Evolutionary conservation across 208 protist genomes (phyloP).

Genomic region (Wallacemonas sp.): DNA sequence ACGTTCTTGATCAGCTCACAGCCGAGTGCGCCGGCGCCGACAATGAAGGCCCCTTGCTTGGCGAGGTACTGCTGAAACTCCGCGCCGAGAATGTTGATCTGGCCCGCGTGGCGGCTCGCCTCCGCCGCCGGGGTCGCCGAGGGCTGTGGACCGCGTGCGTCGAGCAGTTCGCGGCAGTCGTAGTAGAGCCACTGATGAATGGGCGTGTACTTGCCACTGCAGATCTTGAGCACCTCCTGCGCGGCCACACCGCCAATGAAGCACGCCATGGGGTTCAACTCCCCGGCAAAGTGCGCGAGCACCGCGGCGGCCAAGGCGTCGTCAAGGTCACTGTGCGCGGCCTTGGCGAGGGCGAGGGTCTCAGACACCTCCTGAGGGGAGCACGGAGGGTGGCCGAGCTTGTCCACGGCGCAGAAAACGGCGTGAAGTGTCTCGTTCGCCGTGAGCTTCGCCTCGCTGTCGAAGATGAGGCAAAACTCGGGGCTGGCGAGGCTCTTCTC

Average conservation of each 20-base stretch:
- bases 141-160: slow-evolving; percentile 24
- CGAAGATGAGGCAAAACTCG: slow-evolving; percentile 72
- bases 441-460: slow-evolving; percentile 79
- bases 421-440: slow-evolving; percentile 74
- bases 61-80: slow-evolving; percentile 86
- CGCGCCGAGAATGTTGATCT: slow-evolving; percentile 96
- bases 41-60: slow-evolving; percentile 91
- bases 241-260: slow-evolving; percentile 95
- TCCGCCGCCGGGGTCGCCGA: slow-evolving; percentile 13
- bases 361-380: slow-evolving; percentile 37
- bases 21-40: slow-evolving; percentile 98
- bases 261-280: slow-evolving; percentile 92
- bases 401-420: slow-evolving; percentile 69
- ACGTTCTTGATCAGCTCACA: slow-evolving; percentile 99
- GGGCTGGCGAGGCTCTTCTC: slow-evolving; percentile 53
- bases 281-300: slow-evolving; percentile 65
- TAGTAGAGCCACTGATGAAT: slow-evolving; percentile 97
- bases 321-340: slow-evolving; percentile 26
- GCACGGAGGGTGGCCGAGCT: slow-evolving; percentile 25
- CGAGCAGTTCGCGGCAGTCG: slow-evolving; percentile 93
- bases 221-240: slow-evolving; percentile 96
- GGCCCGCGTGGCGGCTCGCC: slow-evolving; percentile 92
- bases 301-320: slow-evolving; percentile 39
- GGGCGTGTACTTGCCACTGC: slow-evolving; percentile 96
- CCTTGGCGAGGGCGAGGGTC: slow-evolving; percentile 35